Evolutionary conservation across 2,329 filamentous ascomycete genomes (phyloP), one percentile per base, ranked within the genome.

Genomic region (Stagonosporopsis rhizophila): DNA sequence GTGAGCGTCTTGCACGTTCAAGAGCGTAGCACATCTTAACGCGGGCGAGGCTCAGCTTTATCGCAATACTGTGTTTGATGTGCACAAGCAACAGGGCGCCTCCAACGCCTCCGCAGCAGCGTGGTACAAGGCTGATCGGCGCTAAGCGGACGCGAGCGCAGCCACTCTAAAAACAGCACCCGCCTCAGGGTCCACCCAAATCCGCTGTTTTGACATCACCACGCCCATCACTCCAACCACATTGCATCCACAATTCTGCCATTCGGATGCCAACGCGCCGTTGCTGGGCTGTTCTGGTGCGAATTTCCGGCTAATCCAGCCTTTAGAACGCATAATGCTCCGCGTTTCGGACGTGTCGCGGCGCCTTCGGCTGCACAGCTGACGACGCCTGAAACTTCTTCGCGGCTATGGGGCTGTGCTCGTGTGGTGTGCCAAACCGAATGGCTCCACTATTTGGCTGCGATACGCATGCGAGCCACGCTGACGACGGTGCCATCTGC

Each of bases 341-440:
- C 51, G 55, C 59, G 70, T 70, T 68, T 74, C 70, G 68, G 48
- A 53, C 50, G 58, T 61, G 68, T 69, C 56, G 62, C 64, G 65
- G 59, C 58, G 35, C 52, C 39, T 45, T 60, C 64, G 63, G 60
- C 60, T 58, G 54, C 34, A 32, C 35, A 50, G 70, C 66, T 73
- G 69, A 74, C 71, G 69, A 74, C 66, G 65, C 66, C 66, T 73
- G 69, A 73, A 71, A 74, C 70, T 52, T 59, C 57, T 62, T 56
- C 56, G 56, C 59, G 62, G 64, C 58, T 67, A 58, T 56, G 66
- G 59, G 64, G 65, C 61, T 61, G 64, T 65, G 61, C 58, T 47
- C 47, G 32, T 57, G 47, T 54, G 52, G 34, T 58, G 49, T 52
- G 59, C 54, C 54, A 50, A 46, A 51, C 57, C 6, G 49, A 41